These are phyloP conservation scores for Populus hybrid DNA, from an alignment of 441 rosid species.

Conservation along the genomic window DNA sequence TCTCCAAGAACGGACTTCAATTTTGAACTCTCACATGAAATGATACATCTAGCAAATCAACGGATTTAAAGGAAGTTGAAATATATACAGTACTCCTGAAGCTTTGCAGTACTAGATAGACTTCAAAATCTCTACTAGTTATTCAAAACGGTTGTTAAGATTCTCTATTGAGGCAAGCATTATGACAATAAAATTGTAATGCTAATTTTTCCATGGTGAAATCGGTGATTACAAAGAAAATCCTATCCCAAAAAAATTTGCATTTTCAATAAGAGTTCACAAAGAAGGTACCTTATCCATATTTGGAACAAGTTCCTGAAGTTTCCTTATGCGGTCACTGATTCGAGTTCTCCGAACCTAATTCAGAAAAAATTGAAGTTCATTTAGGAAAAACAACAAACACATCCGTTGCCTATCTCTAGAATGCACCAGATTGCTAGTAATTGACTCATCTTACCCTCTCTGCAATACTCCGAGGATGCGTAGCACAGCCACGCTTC, in stretches of 20 bases:
- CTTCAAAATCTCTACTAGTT: too few species aligned
- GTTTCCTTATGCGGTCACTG: constrained; percentile 26
- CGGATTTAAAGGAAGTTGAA: neutral
- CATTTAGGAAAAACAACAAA: constrained; percentile 17
- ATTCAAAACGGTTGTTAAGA: neutral
- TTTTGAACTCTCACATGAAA: neutral
- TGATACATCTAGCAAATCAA: neutral
- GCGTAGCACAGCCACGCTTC: constrained; percentile 85
- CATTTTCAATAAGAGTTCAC: neutral
- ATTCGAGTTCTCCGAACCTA: constrained; percentile 81
- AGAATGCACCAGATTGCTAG: neutral
- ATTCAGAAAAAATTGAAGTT: neutral
- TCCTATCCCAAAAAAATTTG: neutral
- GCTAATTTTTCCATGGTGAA: neutral
- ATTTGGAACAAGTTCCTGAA: constrained; percentile 86
- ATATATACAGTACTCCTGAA: neutral
- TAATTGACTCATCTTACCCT: constrained; percentile 39
- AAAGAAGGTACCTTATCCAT: constrained; percentile 68
- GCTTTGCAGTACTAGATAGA: neutral
- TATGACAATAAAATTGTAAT: neutral
- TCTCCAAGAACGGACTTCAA: neutral
- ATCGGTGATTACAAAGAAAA: neutral
- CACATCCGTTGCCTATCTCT: neutral
- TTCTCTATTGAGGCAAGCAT: neutral
- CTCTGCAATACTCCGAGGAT: constrained; percentile 92